Percentiles rank a stretch among this genome's conserved stretches.
Conservation (phyloP, 352 stramenopile species). For the Pythium utonaiense region DNA sequence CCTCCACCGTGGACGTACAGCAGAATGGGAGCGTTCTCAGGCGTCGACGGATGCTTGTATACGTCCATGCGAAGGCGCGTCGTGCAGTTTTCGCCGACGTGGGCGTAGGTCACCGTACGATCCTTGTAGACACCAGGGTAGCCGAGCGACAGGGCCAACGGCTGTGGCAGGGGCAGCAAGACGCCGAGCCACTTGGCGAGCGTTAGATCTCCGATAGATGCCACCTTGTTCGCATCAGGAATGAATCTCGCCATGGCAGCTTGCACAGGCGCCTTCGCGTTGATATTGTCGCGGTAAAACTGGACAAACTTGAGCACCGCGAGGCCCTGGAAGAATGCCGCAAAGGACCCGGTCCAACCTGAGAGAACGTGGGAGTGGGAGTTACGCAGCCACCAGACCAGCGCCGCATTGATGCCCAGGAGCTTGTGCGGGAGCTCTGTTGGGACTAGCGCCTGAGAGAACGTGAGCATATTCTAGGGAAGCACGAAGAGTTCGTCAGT, state of each 20-base stretch:
- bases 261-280: slow-evolving; percentile 39
- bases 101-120: slow-evolving; percentile 55
- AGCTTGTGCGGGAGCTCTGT: slow-evolving; percentile 64
- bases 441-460: slow-evolving; percentile 51
- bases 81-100: slow-evolving; percentile 63
- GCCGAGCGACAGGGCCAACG: slow-evolving; percentile 40
- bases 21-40: slow-evolving; percentile 60
- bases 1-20: slow-evolving; percentile 79
- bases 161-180: slow-evolving; percentile 53
- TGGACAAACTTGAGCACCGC: slow-evolving; percentile 41
- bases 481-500: not conserved
- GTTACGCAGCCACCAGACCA: slow-evolving; percentile 48
- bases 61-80: slow-evolving; percentile 67
- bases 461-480: slow-evolving; percentile 31
- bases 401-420: slow-evolving; percentile 37
- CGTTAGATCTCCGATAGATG: slow-evolving; percentile 42
- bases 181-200: slow-evolving; percentile 53
- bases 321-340: slow-evolving; percentile 39
- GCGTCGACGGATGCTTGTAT: slow-evolving; percentile 47
- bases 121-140: slow-evolving; percentile 50
- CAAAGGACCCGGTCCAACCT: slow-evolving; percentile 47
- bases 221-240: slow-evolving; percentile 27
- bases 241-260: slow-evolving; percentile 34
- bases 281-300: slow-evolving; percentile 40
- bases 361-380: slow-evolving; percentile 34